Percentiles rank a stretch among this genome's conserved stretches.
Conservation (phyloP, 192 early-diverging fungal genomes). For the Chytriomyces sp. region DNA sequence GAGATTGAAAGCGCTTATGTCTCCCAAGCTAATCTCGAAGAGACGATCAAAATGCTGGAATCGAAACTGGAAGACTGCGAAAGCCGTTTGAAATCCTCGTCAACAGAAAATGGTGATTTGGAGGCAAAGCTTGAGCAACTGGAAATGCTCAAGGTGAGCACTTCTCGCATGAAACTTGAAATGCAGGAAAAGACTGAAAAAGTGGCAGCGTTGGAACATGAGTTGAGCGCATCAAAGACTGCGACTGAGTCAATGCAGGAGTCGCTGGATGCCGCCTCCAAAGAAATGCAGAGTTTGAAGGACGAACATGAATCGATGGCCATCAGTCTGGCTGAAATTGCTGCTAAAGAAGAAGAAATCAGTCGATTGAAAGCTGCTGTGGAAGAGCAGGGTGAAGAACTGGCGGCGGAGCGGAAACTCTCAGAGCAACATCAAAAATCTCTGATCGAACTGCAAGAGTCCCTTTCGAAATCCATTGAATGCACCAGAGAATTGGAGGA, state of each 20-base stretch:
- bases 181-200: neutral
- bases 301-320: neutral
- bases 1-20: too few relatives aligned
- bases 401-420: too few relatives aligned
- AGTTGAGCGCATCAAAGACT: neutral
- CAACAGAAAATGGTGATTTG: neutral
- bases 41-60: neutral
- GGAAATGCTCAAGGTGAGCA: neutral
- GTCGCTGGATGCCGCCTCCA: neutral
- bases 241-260: neutral
- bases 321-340: too few relatives aligned
- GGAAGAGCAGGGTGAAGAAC: too few relatives aligned
- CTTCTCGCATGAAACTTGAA: neutral
- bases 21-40: neutral
- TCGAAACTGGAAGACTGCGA: neutral
- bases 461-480: too few relatives aligned
- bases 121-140: neutral
- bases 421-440: too few relatives aligned
- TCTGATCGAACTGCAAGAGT: too few relatives aligned
- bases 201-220: neutral
- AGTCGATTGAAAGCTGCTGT: too few relatives aligned
- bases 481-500: too few relatives aligned
- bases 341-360: too few relatives aligned
- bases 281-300: neutral
- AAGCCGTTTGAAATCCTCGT: neutral